Base-by-base conservation (phyloP, 108 stramenopile genomes). In the Ochromonas danica region DNA sequence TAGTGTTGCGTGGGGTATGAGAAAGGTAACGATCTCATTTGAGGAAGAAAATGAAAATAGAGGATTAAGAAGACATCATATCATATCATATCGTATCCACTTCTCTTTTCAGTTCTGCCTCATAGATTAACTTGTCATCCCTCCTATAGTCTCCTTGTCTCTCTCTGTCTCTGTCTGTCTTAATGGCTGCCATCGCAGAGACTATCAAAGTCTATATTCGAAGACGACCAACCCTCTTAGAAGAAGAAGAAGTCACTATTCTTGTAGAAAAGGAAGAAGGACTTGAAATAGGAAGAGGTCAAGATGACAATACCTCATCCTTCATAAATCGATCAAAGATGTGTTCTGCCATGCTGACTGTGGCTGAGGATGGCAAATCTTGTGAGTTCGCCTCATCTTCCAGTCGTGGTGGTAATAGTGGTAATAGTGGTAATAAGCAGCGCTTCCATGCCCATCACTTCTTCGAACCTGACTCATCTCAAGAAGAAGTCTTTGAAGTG, bases 401-500 rank as follows among this genome's bases (percentile, higher is more conserved):
- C 51, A 57, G 51, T 22, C n/a, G n/a, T n/a, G n/a, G n/a, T n/a
- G n/a, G n/a, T n/a, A n/a, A 51, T 51, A 14, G 14, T 14, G 45
- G 14, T 22, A 51, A 6, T 51, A 51, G 14, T 51, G 22, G 22
- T 14, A 14, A 6, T 22, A 51, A 51, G 14, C 14, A 6, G 6
- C 45, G 22, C 6, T 51, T 51, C 22, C 17, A 33, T 33, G 36
- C 28, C 6, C 3, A 75, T 42, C 14, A 75, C 22, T 1, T 61
- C 27, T 63, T 67, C 17, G 2, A 3, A 0, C 39, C 1, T 25
- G 61, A 62, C 1, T 40, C 63, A 1, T 42, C 79, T 28, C 82
- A 83, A 62, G 39, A 35, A 3, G 71, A 79, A 14, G 38, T 83
- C 25, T 83, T 78, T 70, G 57, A 62, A 6, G 33, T 14, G 25